Evolutionary conservation across 768 basidiomycete species (phyloP).

Genomic region (Tylopilus sp.): DNA sequence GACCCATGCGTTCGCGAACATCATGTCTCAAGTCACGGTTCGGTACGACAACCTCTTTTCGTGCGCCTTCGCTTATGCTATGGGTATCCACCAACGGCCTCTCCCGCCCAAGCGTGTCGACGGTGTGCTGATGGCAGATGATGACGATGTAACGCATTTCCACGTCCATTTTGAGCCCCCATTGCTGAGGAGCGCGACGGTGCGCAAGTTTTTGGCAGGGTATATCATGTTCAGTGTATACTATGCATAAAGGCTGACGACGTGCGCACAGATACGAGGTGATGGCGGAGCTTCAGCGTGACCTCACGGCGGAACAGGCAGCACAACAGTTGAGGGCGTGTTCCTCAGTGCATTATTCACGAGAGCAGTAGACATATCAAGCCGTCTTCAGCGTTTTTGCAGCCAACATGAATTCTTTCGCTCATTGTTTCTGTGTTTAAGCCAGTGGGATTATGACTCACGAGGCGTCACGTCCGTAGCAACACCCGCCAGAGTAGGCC

Average conservation of each 20-base stretch:
- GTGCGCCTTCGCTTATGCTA: conserved; percentile 90
- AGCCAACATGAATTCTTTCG: too few species aligned
- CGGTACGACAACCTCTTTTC: conserved; percentile 79
- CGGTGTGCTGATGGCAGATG: conserved; percentile 31
- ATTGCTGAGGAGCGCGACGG: conserved; percentile 72
- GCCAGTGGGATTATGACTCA: too few species aligned
- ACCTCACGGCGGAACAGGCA: conserved; percentile 87
- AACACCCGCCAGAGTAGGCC: too few species aligned
- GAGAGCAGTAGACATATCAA: neutral
- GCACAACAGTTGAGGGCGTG: conserved; percentile 58
- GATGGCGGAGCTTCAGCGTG: conserved; percentile 88
- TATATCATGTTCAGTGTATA: conserved; percentile 33
- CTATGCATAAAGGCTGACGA: neutral
- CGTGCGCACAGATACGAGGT: conserved; percentile 65
- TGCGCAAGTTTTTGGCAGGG: conserved; percentile 91
- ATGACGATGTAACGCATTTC: conserved; percentile 65
- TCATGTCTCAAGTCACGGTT: conserved; percentile 60
- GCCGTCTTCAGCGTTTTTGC: too few species aligned
- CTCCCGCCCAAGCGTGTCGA: conserved; percentile 39
- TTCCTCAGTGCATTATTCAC: conserved; percentile 57
- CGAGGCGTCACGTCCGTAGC: too few species aligned
- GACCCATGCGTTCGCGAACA: conserved; percentile 57
- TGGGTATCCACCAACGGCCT: conserved; percentile 91
- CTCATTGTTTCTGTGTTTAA: too few species aligned
- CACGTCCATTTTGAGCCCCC: conserved; percentile 90